A percentile compares a stretch with the other conserved stretches of the same genome.
Evolutionary conservation across 106 monocot genomes (phyloP).

Genomic region (Platanthera zijinensis): DNA sequence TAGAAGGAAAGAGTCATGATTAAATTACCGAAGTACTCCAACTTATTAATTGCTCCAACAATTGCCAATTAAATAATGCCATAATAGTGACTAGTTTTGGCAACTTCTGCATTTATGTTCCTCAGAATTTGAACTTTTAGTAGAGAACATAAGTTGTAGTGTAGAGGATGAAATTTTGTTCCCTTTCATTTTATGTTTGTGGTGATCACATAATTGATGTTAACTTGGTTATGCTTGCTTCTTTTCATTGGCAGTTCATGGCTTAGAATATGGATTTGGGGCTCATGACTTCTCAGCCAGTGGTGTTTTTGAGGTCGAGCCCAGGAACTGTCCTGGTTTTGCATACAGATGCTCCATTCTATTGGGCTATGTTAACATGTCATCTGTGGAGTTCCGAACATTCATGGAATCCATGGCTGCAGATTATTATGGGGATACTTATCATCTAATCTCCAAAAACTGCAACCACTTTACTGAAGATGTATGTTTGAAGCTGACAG

Average conservation of each 20-base stretch:
- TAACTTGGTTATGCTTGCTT: background rate
- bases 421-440: slow-evolving; percentile 87
- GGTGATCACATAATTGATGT: background rate
- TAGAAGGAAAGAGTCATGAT: too few relatives aligned
- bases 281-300: slow-evolving; percentile 58
- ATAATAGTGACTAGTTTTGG: background rate
- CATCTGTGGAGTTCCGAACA: slow-evolving; percentile 40
- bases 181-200: background rate
- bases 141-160: background rate
- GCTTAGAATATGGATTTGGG: slow-evolving; percentile 63
- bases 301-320: slow-evolving; percentile 71
- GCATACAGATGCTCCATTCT: slow-evolving; percentile 61
- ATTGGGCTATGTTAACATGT: slow-evolving; percentile 45
- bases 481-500: slow-evolving; percentile 45
- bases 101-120: background rate
- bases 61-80: background rate
- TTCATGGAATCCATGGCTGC: slow-evolving; percentile 56
- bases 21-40: too few relatives aligned
- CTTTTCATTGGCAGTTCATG: slow-evolving; percentile 33
- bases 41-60: too few relatives aligned
- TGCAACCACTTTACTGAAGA: slow-evolving; percentile 98
- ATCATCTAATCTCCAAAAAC: slow-evolving; percentile 89
- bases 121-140: background rate
- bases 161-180: background rate
- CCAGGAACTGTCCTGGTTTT: slow-evolving; percentile 60